Evolutionary conservation across 1,139 yeast species (phyloP).

Genomic region (Blastobotrys illinoisensis): DNA sequence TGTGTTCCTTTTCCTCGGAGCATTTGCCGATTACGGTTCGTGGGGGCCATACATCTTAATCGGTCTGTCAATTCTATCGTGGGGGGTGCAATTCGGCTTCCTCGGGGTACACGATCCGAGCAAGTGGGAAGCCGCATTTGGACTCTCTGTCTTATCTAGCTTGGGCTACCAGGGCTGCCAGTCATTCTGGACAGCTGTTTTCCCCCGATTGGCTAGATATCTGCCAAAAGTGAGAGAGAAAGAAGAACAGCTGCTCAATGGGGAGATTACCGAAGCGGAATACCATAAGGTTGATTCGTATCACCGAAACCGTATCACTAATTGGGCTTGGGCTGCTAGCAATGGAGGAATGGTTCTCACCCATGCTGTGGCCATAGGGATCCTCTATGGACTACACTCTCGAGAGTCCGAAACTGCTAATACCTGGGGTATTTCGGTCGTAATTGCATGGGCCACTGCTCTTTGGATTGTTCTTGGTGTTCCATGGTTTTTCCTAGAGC

Average conservation of each 20-base stretch:
- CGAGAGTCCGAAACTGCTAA: conserved; percentile 1
- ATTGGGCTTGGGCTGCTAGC: conserved; percentile 12
- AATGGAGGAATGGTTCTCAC: conserved; percentile 16
- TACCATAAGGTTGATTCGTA: conserved; percentile 11
- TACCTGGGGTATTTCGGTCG: conserved; percentile 15
- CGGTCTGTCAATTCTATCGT: conserved; percentile 13
- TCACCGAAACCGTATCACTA: conserved; percentile 16
- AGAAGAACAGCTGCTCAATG: conserved; percentile 13
- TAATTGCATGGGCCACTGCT: conserved; percentile 16
- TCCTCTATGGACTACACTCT: conserved; percentile 2
- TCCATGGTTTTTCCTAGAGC: conserved; percentile 15
- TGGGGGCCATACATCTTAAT: conserved; percentile 15
- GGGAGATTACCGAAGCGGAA: conserved; percentile 16
- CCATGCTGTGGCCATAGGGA: conserved; percentile 14
- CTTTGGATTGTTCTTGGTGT: conserved; percentile 16
- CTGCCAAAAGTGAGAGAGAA: conserved; percentile 17
- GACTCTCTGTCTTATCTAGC: conserved; percentile 12
- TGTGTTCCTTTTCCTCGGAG: conserved; percentile 17
- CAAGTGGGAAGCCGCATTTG: conserved; percentile 16
- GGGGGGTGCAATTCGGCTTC: conserved; percentile 18
- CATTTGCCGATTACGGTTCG: conserved; percentile 17
- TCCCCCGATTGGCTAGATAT: conserved; percentile 17
- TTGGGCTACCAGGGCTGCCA: conserved; percentile 14
- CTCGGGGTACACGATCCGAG: conserved; percentile 12
- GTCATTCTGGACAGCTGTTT: conserved; percentile 18